Conservation (phyloP, 768 basidiomycete species). For the Albatrellus ellisii region DNA sequence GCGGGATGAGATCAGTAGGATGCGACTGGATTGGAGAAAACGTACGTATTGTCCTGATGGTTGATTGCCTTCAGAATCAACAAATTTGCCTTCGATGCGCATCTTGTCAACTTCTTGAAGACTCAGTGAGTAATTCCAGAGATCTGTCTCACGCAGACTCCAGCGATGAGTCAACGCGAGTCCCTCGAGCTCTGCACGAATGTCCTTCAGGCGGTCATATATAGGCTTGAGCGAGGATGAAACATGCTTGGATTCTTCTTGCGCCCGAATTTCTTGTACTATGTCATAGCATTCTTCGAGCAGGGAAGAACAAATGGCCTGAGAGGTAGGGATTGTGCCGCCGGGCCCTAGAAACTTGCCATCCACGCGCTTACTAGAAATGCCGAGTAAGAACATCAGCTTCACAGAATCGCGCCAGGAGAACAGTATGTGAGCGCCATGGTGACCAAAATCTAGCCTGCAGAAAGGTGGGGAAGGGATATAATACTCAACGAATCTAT, state of each 20-base stretch:
- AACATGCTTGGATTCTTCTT: slow-evolving; percentile 83
- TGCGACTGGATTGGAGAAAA: slow-evolving; percentile 4
- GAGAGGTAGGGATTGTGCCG: slow-evolving; percentile 81
- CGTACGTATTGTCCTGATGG: slow-evolving; percentile 92
- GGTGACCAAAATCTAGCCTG: too few relatives aligned
- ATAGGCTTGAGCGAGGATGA: slow-evolving; percentile 80
- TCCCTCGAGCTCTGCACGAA: slow-evolving; percentile 81
- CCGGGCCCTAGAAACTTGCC: slow-evolving; percentile 92
- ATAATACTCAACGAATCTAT: slow-evolving; percentile 84
- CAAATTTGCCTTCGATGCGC: slow-evolving; percentile 94
- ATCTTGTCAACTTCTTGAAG: slow-evolving; percentile 95
- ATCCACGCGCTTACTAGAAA: slow-evolving; percentile 73
- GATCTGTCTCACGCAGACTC: slow-evolving; percentile 89
- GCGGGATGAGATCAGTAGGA: not conserved
- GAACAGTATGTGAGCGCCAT: slow-evolving; percentile 1
- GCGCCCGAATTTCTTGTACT: slow-evolving; percentile 85
- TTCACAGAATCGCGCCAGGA: not conserved
- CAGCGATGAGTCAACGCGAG: slow-evolving; percentile 92
- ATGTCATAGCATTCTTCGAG: slow-evolving; percentile 97
- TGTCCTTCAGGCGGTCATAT: slow-evolving; percentile 79
- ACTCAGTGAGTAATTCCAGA: slow-evolving; percentile 88
- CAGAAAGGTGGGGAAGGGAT: slow-evolving; percentile 11
- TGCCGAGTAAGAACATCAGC: not conserved
- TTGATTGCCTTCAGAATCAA: slow-evolving; percentile 84
- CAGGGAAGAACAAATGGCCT: slow-evolving; percentile 82